Conservation (phyloP, 228 moss, liverwort and hornwort genomes). For the Sphagnum magellanicum region DNA sequence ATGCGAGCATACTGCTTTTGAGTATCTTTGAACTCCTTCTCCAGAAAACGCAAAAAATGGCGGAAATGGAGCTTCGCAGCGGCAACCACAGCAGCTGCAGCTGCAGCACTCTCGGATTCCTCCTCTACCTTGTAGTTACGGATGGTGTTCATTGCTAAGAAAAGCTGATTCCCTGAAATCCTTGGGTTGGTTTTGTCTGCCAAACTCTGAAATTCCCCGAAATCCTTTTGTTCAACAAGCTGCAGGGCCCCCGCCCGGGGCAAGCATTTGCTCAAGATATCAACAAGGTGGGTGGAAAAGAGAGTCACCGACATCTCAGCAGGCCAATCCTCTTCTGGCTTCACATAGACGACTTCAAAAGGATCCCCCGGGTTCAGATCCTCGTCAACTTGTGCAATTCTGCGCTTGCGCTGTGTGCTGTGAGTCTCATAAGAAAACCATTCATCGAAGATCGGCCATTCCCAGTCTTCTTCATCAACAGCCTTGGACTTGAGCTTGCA, state of each 20-base stretch:
- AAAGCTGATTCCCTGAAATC: slow-evolving; percentile 26
- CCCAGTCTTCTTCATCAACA: slow-evolving; percentile 44
- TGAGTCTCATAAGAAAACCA: slow-evolving; percentile 8
- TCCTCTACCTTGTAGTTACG: not conserved
- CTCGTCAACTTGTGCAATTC: slow-evolving; percentile 10
- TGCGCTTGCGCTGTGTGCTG: slow-evolving; percentile 22
- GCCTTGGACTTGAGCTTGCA: slow-evolving; percentile 15
- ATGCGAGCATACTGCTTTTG: slow-evolving; percentile 28
- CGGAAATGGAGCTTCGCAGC: slow-evolving; percentile 24
- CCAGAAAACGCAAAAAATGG: slow-evolving; percentile 56
- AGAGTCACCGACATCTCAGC: slow-evolving; percentile 28
- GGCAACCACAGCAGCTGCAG: not conserved
- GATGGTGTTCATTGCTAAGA: slow-evolving; percentile 17
- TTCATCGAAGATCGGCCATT: slow-evolving; percentile 53
- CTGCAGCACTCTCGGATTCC: not conserved
- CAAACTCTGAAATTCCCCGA: not conserved
- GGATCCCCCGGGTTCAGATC: slow-evolving; percentile 13
- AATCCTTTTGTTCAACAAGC: not conserved
- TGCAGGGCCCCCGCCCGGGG: not conserved
- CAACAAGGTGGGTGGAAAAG: slow-evolving; percentile 31
- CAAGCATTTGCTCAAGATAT: slow-evolving; percentile 23
- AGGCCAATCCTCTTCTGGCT: slow-evolving; percentile 25
- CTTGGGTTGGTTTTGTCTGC: slow-evolving; percentile 7
- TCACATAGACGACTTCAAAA: slow-evolving; percentile 40
- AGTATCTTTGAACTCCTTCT: slow-evolving; percentile 48